Evolutionary conservation across 2,329 filamentous ascomycete species (phyloP).

Genomic region (Colletotrichum musae): DNA sequence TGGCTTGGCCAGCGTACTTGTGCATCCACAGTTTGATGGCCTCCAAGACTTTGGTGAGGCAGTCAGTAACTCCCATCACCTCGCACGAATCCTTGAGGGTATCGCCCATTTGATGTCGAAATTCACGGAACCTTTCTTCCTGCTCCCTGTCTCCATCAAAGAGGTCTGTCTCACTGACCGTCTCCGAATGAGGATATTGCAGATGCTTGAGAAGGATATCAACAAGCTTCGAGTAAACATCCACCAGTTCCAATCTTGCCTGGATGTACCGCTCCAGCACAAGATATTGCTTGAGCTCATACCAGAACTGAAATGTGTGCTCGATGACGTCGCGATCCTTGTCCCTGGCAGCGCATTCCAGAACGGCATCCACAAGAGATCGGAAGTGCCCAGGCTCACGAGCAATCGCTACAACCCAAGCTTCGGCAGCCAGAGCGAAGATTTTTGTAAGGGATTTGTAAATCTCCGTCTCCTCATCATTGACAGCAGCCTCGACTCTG

Average conservation of each 20-base stretch:
- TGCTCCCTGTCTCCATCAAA: conserved; percentile 97
- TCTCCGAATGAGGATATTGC: conserved; percentile 85
- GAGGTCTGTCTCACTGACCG: conserved; percentile 81
- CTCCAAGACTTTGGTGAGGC: conserved; percentile 88
- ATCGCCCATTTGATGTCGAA: conserved; percentile 97
- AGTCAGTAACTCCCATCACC: conserved; percentile 93
- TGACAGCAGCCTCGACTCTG: conserved; percentile 81
- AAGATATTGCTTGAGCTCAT: conserved; percentile 96
- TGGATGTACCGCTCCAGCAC: conserved; percentile 91
- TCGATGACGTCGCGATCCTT: conserved; percentile 92
- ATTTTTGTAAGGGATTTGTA: conserved; percentile 92
- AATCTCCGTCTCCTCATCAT: conserved; percentile 86
- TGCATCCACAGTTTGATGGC: conserved; percentile 91
- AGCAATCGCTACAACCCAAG: conserved; percentile 94
- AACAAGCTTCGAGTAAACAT: conserved; percentile 90
- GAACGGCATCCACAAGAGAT: conserved; percentile 86
- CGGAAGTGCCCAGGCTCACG: conserved; percentile 87
- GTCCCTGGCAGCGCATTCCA: conserved; percentile 93
- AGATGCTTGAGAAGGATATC: conserved; percentile 94
- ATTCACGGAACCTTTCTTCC: conserved; percentile 97
- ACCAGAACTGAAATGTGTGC: conserved; percentile 98
- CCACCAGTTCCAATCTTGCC: conserved; percentile 81
- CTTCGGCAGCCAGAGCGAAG: conserved; percentile 92
- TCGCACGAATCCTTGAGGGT: conserved; percentile 97
- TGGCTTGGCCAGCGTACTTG: conserved; percentile 83